phyloP scores from a whole-genome alignment of 331 rosid species.

The Pyracantha coccinea region DNA sequence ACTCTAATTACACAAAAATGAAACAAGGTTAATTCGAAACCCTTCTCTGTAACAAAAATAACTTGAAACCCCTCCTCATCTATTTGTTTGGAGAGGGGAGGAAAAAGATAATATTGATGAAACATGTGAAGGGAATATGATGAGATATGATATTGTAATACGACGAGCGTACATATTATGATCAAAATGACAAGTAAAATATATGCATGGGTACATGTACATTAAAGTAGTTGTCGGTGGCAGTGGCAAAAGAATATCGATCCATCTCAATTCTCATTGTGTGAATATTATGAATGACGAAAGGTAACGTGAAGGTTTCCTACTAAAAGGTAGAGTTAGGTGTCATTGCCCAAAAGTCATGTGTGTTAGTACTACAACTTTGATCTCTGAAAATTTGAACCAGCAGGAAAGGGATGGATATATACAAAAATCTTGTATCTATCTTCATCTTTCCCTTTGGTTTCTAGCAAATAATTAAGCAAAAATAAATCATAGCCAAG shows the following conservation, averaged over 20 bases:
- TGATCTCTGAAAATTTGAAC: conserved; percentile 6
- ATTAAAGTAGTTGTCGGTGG: conserved; percentile 25
- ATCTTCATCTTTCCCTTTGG: conserved; percentile 32
- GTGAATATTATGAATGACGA: conserved; percentile 45
- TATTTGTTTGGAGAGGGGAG: not conserved
- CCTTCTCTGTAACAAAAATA: no score
- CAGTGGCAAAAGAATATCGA: conserved; percentile 5
- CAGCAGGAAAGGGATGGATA: conserved; percentile 27
- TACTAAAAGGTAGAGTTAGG: conserved; percentile 37
- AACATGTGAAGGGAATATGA: not conserved
- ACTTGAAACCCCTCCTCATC: no score
- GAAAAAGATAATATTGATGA: not conserved
- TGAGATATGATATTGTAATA: not conserved
- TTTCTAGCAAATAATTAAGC: conserved; percentile 26
- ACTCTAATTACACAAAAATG: no score
- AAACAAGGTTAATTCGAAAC: no score
- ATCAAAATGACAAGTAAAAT: not conserved
- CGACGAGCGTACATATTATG: not conserved
- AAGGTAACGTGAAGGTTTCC: conserved; percentile 30
- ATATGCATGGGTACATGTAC: not conserved
- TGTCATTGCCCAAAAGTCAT: conserved; percentile 26
- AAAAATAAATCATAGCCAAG: not conserved
- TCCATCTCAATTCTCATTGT: conserved; percentile 1
- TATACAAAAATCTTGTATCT: conserved; percentile 21
- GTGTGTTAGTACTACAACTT: conserved; percentile 20